Evolutionary conservation across 768 basidiomycete species (phyloP).

Genomic region (Suillus plorans): DNA sequence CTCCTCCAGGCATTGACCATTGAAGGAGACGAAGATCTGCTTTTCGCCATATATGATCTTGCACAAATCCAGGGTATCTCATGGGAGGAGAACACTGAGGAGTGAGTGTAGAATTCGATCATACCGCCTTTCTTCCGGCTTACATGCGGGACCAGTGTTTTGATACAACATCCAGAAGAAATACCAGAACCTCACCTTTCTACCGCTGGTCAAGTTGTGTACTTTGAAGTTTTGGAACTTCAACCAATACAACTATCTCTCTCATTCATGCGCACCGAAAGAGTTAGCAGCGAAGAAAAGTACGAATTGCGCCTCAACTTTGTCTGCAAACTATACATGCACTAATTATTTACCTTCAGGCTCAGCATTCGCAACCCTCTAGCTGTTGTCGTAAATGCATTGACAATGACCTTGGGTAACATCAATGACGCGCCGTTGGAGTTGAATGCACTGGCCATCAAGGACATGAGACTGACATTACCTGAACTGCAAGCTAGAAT

Average conservation of each 20-base stretch:
- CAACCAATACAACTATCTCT: conserved; percentile 91
- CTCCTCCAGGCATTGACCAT: conserved; percentile 92
- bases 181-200: conserved; percentile 71
- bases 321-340: background rate
- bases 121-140: background rate
- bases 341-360: conserved; percentile 34
- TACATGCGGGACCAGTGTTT: conserved; percentile 43
- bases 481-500: conserved; percentile 86
- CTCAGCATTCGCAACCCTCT: conserved; percentile 84
- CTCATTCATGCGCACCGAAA: conserved; percentile 97
- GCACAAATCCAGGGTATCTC: conserved; percentile 88
- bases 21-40: conserved; percentile 95
- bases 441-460: conserved; percentile 90
- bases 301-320: conserved; percentile 36
- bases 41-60: conserved; percentile 90
- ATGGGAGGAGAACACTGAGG: conserved; percentile 76
- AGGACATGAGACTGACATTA: conserved; percentile 87
- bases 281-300: conserved; percentile 93
- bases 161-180: conserved; percentile 68
- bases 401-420: conserved; percentile 97
- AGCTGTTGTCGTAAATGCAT: conserved; percentile 88
- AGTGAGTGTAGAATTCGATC: conserved; percentile 48
- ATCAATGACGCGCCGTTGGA: conserved; percentile 94
- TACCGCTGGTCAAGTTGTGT: conserved; percentile 75
- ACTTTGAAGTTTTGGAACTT: conserved; percentile 93